phyloP scores from a whole-genome alignment of 805 yeast genomes.

The Candida koratica region DNA sequence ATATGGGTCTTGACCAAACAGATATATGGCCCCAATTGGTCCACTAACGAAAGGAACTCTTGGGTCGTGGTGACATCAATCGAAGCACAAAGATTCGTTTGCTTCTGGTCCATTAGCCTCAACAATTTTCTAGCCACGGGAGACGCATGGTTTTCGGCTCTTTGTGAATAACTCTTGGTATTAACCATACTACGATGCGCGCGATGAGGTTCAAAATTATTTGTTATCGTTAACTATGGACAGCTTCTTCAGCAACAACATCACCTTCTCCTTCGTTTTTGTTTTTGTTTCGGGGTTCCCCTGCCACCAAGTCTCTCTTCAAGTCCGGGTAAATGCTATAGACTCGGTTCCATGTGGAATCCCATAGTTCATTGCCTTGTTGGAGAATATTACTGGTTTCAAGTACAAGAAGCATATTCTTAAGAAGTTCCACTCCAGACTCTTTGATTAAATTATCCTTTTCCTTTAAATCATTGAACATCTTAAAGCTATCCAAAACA shows the following conservation, averaged over 20 bases:
- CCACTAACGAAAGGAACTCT: conserved; percentile 70
- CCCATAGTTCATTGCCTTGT: conserved; percentile 27
- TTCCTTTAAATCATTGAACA: conserved; percentile 22
- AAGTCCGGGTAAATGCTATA: conserved; percentile 28
- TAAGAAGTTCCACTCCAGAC: conserved; percentile 34
- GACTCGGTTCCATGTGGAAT: conserved; percentile 30
- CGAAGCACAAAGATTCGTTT: conserved; percentile 91
- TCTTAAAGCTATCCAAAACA: conserved; percentile 30
- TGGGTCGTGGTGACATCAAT: conserved; percentile 79
- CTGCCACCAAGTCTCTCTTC: conserved; percentile 18
- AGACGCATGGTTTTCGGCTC: conserved; percentile 70
- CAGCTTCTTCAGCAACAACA: too few species aligned
- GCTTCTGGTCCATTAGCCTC: conserved; percentile 68
- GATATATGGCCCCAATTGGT: conserved; percentile 83
- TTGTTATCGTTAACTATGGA: too few species aligned
- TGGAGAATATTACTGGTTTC: conserved; percentile 24
- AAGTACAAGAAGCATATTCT: conserved; percentile 41
- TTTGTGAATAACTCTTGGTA: conserved; percentile 49
- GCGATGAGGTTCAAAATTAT: too few species aligned
- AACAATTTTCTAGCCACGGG: conserved; percentile 77
- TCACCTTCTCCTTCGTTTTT: conserved; percentile 3
- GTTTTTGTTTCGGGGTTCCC: not conserved
- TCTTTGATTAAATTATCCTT: conserved; percentile 24
- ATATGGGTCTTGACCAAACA: conserved; percentile 93
- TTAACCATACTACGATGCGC: conserved; percentile 6